Evolutionary conservation across 2,329 filamentous ascomycete species (phyloP).

Genomic region (Chrysosporium keratinophilum): DNA sequence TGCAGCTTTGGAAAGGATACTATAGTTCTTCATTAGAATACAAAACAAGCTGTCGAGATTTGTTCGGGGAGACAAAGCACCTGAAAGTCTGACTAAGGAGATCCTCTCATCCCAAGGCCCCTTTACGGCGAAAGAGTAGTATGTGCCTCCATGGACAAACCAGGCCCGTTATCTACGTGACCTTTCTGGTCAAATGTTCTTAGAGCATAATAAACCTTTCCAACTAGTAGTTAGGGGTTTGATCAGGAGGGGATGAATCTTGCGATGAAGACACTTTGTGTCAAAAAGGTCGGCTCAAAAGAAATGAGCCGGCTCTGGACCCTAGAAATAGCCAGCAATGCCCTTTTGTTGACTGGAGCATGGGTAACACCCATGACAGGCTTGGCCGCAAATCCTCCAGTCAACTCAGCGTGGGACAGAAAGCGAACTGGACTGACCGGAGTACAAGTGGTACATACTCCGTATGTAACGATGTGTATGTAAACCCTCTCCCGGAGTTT

Average conservation of each 20-base stretch:
- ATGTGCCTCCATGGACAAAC: background rate
- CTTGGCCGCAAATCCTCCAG: background rate
- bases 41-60: background rate
- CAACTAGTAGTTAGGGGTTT: background rate
- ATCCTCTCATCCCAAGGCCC: background rate
- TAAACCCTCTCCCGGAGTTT: no score
- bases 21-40: background rate
- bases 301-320: background rate
- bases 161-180: background rate
- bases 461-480: no score
- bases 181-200: no score
- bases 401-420: background rate
- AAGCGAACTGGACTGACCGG: no score
- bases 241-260: background rate
- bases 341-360: background rate
- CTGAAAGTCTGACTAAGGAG: background rate
- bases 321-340: background rate
- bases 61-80: background rate
- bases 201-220: no score
- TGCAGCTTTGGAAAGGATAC: background rate
- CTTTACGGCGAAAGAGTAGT: no score
- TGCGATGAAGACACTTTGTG: background rate
- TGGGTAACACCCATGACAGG: slow-evolving; percentile 1
- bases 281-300: background rate
- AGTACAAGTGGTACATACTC: no score